A percentile compares a stretch with the other conserved stretches of the same genome.
Conservation (phyloP, 2,329 filamentous ascomycete species). For the Sporothrix pseudoabietina region DNA sequence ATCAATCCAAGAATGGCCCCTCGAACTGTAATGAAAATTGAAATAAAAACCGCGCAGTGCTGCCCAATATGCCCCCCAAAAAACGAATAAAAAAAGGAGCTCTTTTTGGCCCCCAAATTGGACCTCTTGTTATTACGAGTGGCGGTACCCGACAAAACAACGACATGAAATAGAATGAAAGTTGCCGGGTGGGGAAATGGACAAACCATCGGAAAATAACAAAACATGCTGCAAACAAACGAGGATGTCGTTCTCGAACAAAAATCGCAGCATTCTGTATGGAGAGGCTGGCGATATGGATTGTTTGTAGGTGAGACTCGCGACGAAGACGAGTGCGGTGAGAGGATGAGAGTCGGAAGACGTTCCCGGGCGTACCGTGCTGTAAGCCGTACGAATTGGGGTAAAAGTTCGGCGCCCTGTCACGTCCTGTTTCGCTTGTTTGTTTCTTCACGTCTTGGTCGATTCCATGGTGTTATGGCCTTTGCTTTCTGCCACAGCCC, state of each 20-base stretch:
- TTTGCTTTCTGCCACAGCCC: not conserved
- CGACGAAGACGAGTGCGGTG: not conserved
- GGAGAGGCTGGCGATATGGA: not conserved
- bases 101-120: conserved; percentile 15
- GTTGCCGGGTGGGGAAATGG: not conserved
- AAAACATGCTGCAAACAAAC: not conserved
- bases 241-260: not conserved
- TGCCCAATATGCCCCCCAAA: not conserved
- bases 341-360: not conserved
- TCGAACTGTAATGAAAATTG: not conserved
- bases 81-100: not conserved
- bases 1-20: not conserved
- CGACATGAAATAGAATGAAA: not conserved
- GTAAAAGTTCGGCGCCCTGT: not conserved
- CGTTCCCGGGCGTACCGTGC: not conserved
- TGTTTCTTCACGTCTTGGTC: not conserved
- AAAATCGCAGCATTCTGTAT: not conserved
- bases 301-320: not conserved
- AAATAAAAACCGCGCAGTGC: not conserved
- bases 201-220: not conserved
- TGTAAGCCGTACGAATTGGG: not conserved
- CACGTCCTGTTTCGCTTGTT: not conserved
- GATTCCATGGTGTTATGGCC: not conserved
- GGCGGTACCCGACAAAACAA: not conserved
- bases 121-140: not conserved